Evolutionary conservation across 2,329 filamentous ascomycete species (phyloP), one percentile per base, ranked within the genome.

Genomic region (Xenoacremonium recifei): DNA sequence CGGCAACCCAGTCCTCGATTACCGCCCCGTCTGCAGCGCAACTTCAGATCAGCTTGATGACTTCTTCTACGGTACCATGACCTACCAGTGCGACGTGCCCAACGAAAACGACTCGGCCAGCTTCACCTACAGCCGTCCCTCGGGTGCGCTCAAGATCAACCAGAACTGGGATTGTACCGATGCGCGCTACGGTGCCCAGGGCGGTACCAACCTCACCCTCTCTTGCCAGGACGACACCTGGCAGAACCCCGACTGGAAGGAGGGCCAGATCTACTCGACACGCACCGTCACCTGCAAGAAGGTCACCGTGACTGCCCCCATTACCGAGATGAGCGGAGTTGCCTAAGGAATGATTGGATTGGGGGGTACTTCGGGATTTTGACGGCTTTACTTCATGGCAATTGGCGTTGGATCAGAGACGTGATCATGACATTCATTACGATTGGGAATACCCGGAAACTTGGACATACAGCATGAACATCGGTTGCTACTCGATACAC

Each of bases 151-250:
- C 32, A 51, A 58, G 25, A 48, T 78, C 46, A 70, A 70, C 55
- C 73, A 78, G 63, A 69, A 61, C 17, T 78, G 75, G 75, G 54
- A 51, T 4, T 79, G 76, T 55, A 50, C 51, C 29, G 66, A 72
- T 31, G 57, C 55, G 5, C 48, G 52, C 35, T 63, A 57, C 49
- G 55, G 48, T 29, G 63, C 63, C 44, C 55, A 49, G 45, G 62
- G 62, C 30, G 47, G 45, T 16, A 50, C 45, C 11, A 51, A 49
- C 13, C 53, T 59, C 36, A 44, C 60, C 15, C 48, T 59, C 15
- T 25, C 47, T n/a, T 64, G 62, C 49, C 35, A 51, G 13, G 58
- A 62, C 37, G 49, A 50, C 35, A 49, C 16, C 6, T 60, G 49
- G 47, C 39, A 61, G 49, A 66, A 62, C 49, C 33, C 49, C 15